These are phyloP conservation scores for Diaporthe velutina DNA, from an alignment of 2,329 filamentous ascomycete species.

Conservation along the genomic window DNA sequence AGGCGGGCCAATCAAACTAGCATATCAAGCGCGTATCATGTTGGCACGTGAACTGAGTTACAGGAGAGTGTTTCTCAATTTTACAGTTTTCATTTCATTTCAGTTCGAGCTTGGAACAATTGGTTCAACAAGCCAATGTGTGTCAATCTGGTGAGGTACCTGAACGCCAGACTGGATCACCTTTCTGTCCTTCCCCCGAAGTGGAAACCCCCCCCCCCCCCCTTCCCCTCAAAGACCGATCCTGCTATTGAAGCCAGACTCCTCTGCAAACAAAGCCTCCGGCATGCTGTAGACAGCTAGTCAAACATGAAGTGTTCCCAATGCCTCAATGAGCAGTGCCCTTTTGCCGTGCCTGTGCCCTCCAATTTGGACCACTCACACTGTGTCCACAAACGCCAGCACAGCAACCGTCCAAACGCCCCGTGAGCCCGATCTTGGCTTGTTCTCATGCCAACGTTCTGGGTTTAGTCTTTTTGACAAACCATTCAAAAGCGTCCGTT, in stretches of 20 bases:
- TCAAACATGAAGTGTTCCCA: neutral
- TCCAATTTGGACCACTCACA: conserved; percentile 7
- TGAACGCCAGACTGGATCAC: conserved; percentile 10
- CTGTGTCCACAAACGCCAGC: conserved; percentile 13
- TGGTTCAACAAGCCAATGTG: conserved; percentile 21
- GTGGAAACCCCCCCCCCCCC: neutral
- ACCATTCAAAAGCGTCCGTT: conserved; percentile 1
- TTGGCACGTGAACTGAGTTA: neutral
- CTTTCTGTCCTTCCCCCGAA: neutral
- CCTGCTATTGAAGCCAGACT: conserved; percentile 12
- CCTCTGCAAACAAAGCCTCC: neutral
- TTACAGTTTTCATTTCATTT: conserved; percentile 14
- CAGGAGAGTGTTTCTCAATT: neutral
- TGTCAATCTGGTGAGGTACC: conserved; percentile 22
- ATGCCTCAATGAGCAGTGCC: neutral
- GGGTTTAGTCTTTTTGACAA: conserved; percentile 13
- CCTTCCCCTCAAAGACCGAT: neutral
- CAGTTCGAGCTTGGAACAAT: conserved; percentile 20
- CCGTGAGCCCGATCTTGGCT: neutral
- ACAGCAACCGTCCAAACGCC: conserved; percentile 16
- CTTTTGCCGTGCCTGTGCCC: neutral
- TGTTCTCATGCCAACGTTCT: neutral
- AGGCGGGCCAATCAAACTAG: conserved; percentile 4
- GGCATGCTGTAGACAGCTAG: neutral
- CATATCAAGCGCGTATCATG: neutral